Conservation (phyloP, 2,329 filamentous ascomycete species). For the Orbilia brochopaga region DNA sequence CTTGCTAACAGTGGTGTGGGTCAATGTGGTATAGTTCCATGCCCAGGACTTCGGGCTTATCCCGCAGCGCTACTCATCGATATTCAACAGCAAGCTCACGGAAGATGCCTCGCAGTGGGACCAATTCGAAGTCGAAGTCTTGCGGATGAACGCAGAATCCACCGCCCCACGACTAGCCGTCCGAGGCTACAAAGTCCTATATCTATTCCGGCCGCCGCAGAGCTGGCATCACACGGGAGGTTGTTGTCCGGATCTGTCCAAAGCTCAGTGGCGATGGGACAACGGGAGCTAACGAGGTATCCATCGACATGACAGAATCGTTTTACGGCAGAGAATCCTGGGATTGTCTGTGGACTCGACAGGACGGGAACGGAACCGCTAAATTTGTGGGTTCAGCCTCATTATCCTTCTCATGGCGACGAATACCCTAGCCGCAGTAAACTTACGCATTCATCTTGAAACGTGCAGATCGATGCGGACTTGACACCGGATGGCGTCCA, state of each 20-base stretch:
- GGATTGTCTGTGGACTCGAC: conserved; percentile 45
- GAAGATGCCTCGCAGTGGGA: conserved; percentile 45
- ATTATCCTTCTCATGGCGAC: neutral
- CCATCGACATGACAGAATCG: conserved; percentile 22
- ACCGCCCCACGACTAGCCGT: conserved; percentile 13
- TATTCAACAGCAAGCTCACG: conserved; percentile 18
- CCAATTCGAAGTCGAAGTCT: conserved; percentile 27
- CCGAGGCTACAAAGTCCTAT: conserved; percentile 43
- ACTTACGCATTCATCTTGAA: conserved; percentile 3
- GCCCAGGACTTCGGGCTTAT: conserved; percentile 46
- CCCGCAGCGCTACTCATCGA: conserved; percentile 35
- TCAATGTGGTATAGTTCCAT: conserved; percentile 33
- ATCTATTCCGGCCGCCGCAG: conserved; percentile 47
- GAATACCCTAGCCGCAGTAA: conserved; percentile 1
- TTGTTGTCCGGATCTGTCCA: conserved; percentile 41
- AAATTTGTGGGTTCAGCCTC: conserved; percentile 25
- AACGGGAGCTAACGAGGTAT: conserved; percentile 4
- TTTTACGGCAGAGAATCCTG: conserved; percentile 48
- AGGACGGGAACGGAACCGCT: conserved; percentile 48
- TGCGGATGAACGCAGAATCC: conserved; percentile 27
- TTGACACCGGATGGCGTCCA: conserved; percentile 34
- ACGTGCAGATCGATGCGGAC: conserved; percentile 37
- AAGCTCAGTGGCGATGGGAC: neutral
- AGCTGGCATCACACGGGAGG: conserved; percentile 48
- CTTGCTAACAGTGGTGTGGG: conserved; percentile 11